Conservation (phyloP, 179 eudicot genomes). For the Actinidia polygama region DNA sequence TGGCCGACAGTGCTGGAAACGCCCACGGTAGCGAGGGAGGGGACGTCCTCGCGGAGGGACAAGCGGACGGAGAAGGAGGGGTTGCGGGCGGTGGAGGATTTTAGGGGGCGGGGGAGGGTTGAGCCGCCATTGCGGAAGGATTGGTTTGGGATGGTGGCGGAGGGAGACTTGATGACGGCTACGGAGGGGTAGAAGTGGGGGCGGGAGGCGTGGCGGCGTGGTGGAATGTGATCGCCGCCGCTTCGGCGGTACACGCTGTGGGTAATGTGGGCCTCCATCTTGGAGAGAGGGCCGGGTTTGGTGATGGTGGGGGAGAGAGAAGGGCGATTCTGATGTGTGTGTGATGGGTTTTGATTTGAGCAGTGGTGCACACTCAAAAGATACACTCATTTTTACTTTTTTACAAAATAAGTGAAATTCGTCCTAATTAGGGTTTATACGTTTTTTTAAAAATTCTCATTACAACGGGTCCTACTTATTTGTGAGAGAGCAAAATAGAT, state of each 20-base stretch:
- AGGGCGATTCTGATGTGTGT: too few relatives aligned
- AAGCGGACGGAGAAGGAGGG: slow-evolving; percentile 39
- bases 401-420: too few relatives aligned
- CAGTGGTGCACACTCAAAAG: too few relatives aligned
- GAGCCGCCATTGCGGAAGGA: slow-evolving; percentile 21
- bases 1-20: slow-evolving; percentile 98
- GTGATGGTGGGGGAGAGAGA: not conserved
- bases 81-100: slow-evolving; percentile 27
- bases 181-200: not conserved
- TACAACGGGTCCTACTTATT: too few relatives aligned
- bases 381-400: too few relatives aligned
- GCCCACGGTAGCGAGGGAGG: slow-evolving; percentile 91
- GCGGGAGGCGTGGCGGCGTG: not conserved
- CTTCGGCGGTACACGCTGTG: too few relatives aligned
- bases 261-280: too few relatives aligned
- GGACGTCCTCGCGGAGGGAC: slow-evolving; percentile 68
- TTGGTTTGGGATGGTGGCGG: slow-evolving; percentile 26
- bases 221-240: too few relatives aligned
- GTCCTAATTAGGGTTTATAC: too few relatives aligned
- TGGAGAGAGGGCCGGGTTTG: not conserved
- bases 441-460: too few relatives aligned
- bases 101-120: slow-evolving; percentile 14
- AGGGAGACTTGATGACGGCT: not conserved
- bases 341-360: too few relatives aligned
- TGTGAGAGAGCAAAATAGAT: too few relatives aligned